Base-by-base conservation (phyloP, 2,329 filamentous ascomycete species). In the Ophiostoma angusticollis region DNA sequence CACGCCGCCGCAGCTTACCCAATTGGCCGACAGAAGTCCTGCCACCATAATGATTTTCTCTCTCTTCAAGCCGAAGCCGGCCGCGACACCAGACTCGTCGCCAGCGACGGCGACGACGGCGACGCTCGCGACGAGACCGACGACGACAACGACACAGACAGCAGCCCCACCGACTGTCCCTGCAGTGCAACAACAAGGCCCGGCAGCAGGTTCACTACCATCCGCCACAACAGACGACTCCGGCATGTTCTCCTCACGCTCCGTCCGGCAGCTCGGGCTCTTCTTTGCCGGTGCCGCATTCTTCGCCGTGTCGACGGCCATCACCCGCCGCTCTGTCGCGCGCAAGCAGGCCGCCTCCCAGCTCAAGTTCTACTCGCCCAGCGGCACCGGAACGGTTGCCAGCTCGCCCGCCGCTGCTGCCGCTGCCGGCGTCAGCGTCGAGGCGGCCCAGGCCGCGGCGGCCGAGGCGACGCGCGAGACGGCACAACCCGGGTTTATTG, bases 211-310 rank as follows among this genome's bases (percentile, higher is more conserved):
- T n/a, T n/a, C n/a, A n/a, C n/a, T n/a, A n/a, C n/a, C n/a, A n/a
- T n/a, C n/a, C n/a, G n/a, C n/a, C n/a, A n/a, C n/a, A n/a, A n/a
- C n/a, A n/a, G n/a, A 21, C 36, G 33, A 42, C 34, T 30, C 32
- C 17, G 36, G 30, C 13, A 9, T 46, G 22, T n/a, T 61, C 37
- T 49, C 64, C 36, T 64, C 65, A 13, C 70, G 74, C 51, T 70
- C 66, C 29, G 55, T 71, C 35, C 69, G 69, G 39, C 79, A 86
- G 56, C 59, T 84, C 12, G 68, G 75, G 18, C 60, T 94, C 43
- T 80, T 91, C 58, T 65, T 79, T 50, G 76, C 78, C 44, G 89
- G 89, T 30, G 70, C 82, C 9, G 67, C 74, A 40, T 93, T 93
- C 60, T 72, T 93, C 47, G 63, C 73, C 17, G 67, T 86, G 46